phyloP scores from a whole-genome alignment of 1,284 basidiomycete genomes.

The Rugosomyces carneus region DNA sequence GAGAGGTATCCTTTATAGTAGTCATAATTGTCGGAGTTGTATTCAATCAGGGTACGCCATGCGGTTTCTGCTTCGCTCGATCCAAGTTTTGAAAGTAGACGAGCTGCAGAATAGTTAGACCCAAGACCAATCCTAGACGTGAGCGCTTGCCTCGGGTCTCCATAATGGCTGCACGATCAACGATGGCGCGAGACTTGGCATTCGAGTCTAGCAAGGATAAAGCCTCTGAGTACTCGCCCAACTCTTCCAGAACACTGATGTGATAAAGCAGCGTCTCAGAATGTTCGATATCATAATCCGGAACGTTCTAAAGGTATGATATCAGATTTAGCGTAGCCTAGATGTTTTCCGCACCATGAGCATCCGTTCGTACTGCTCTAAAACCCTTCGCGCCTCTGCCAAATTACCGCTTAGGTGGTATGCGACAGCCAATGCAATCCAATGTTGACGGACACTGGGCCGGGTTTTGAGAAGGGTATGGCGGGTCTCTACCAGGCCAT shows the following conservation, averaged over 20 bases:
- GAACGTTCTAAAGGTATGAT: constrained; percentile 52
- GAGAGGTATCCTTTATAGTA: constrained; percentile 77
- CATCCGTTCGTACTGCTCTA: constrained; percentile 63
- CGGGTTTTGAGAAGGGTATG: constrained; percentile 77
- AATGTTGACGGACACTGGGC: constrained; percentile 83
- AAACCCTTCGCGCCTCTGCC: constrained; percentile 64
- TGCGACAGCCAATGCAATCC: constrained; percentile 87
- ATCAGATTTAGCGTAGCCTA: constrained; percentile 1
- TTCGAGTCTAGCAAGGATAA: constrained; percentile 59
- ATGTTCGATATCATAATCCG: constrained; percentile 78
- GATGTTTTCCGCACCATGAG: constrained; percentile 45
- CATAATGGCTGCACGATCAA: constrained; percentile 67
- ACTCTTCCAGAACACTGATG: constrained; percentile 72
- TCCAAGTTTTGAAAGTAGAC: constrained; percentile 62
- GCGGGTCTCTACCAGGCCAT: constrained; percentile 78
- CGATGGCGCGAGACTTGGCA: constrained; percentile 59
- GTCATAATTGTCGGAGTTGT: constrained; percentile 80
- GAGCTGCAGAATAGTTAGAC: constrained; percentile 40
- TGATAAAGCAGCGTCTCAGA: constrained; percentile 86
- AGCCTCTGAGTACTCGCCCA: constrained; percentile 61
- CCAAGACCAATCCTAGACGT: constrained; percentile 12
- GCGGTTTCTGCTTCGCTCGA: constrained; percentile 69
- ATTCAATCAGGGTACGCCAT: constrained; percentile 77
- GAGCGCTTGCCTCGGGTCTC: constrained; percentile 58
- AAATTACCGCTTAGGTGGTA: constrained; percentile 81